Conservation (phyloP, 495 filamentous ascomycete species). For the Staphylotrichum tortipilum region DNA sequence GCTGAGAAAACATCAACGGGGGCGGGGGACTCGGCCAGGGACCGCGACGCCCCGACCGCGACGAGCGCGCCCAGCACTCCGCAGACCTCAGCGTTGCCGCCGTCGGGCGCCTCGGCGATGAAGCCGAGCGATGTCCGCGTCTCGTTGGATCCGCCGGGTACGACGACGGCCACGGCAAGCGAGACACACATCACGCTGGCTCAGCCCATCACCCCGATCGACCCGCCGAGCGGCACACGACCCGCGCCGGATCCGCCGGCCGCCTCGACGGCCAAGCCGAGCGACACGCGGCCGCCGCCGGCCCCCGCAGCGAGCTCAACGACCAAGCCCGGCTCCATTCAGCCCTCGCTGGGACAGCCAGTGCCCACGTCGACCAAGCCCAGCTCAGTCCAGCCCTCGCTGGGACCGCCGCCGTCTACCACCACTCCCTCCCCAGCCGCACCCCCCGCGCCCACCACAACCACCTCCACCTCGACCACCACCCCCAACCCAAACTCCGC, state of each 20-base stretch:
- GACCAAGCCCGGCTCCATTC: not conserved
- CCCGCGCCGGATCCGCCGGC: no score
- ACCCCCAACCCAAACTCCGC: not conserved
- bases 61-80: no score
- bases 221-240: no score
- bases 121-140: no score
- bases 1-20: not conserved
- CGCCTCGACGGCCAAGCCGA: no score
- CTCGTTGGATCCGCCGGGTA: no score
- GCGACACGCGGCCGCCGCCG: no score
- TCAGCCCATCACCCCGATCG: no score
- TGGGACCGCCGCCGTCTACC: not conserved
- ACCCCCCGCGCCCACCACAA: not conserved
- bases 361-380: not conserved
- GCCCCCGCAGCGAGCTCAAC: not conserved
- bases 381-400: not conserved
- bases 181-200: no score
- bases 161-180: no score
- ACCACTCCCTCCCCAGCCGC: not conserved
- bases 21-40: not conserved
- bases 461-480: not conserved
- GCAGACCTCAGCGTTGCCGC: no score
- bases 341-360: not conserved
- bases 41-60: not conserved
- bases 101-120: no score